Evolutionary conservation across 371 early-diverging fungal genomes (phyloP), one percentile per base, ranked within the genome.

Genomic region (Apophysomyces variabilis): DNA sequence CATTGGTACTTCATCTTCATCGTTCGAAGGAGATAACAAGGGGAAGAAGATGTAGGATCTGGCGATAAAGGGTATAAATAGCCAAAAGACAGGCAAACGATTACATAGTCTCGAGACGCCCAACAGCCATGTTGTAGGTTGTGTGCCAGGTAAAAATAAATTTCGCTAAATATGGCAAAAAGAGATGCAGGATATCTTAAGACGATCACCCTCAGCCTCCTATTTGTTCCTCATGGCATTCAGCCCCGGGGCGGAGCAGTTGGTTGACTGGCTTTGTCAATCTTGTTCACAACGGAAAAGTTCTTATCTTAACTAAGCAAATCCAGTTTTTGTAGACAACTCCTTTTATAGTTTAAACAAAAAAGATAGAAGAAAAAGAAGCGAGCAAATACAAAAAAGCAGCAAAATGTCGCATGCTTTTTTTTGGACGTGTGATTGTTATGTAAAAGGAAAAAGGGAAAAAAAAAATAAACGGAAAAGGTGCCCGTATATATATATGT

Each of bases 401-500:
- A n/a, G 54, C 32, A 26, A 26, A 26, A 16, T 50, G 21, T 50
- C 21, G 54, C 54, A 21, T 21, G 21, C 21, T 21, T n/a, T 50
- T 26, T 26, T 26, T 26, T 26, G 32, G 32, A 21, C 7, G 21
- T 50, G 54, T 8, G 21, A 21, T 4, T 9, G 11, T 9, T 50
- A 50, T 50, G 54, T 50, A 50, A 21, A 26, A 9, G 21, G 21
- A n/a, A 50, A 9, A 21, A 50, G 32, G n/a, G 21, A 26, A n/a
- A 50, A 9, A 21, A 50, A 50, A 41, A n/a, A 50, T 9, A 21
- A 21, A 18, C n/a, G 7, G 54, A 9, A 21, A 18, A 50, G 9
- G 54, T 50, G 21, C 54, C 54, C 54, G 54, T 50, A 50, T 50
- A 21, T 50, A 50, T 50, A 50, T 50, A 50, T 50, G 54, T 47